Percentiles rank a stretch among this genome's conserved stretches.
These are phyloP conservation scores for Coemansia sp. DNA, from an alignment of 192 early-diverging fungal genomes.

Conservation along the genomic window DNA sequence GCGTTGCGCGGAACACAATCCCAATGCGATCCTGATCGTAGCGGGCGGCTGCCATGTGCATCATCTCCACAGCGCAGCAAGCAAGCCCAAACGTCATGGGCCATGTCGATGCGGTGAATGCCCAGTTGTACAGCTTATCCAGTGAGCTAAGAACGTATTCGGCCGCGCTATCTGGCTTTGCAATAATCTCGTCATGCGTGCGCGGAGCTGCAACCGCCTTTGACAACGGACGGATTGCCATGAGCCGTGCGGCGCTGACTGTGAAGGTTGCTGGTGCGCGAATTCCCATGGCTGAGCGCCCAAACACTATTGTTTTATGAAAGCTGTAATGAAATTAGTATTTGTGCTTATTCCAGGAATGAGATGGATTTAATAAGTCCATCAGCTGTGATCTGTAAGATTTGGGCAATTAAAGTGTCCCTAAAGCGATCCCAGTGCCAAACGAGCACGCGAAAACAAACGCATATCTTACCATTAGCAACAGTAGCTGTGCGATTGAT, in stretches of 20 bases:
- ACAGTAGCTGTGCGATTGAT: slow-evolving; percentile 13
- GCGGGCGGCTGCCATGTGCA: slow-evolving; percentile 94
- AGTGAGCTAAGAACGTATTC: slow-evolving; percentile 88
- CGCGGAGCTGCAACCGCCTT: slow-evolving; percentile 43
- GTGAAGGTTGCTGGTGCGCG: slow-evolving; percentile 1
- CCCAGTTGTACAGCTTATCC: slow-evolving; percentile 92
- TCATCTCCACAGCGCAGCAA: slow-evolving; percentile 98
- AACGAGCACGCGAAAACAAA: neutral
- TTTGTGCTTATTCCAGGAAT: slow-evolving; percentile 5
- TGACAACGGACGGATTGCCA: slow-evolving; percentile 29
- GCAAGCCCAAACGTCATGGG: slow-evolving; percentile 90
- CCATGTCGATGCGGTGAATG: slow-evolving; percentile 88
- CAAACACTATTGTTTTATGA: slow-evolving; percentile 18
- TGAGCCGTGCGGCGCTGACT: slow-evolving; percentile 7
- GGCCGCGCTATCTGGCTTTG: slow-evolving; percentile 52
- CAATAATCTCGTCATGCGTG: slow-evolving; percentile 51
- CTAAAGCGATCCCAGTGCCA: too few relatives aligned
- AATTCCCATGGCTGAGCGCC: slow-evolving; percentile 9
- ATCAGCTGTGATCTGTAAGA: neutral
- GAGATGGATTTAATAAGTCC: neutral
- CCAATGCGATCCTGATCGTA: slow-evolving; percentile 98
- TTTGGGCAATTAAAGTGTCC: too few relatives aligned
- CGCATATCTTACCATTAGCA: slow-evolving; percentile 24
- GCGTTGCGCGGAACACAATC: slow-evolving; percentile 96
- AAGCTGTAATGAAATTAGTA: neutral